Percentiles rank a stretch among this genome's conserved stretches.
Evolutionary conservation across 2,329 filamentous ascomycete species (phyloP).

Genomic region (Neospermospora avenae): DNA sequence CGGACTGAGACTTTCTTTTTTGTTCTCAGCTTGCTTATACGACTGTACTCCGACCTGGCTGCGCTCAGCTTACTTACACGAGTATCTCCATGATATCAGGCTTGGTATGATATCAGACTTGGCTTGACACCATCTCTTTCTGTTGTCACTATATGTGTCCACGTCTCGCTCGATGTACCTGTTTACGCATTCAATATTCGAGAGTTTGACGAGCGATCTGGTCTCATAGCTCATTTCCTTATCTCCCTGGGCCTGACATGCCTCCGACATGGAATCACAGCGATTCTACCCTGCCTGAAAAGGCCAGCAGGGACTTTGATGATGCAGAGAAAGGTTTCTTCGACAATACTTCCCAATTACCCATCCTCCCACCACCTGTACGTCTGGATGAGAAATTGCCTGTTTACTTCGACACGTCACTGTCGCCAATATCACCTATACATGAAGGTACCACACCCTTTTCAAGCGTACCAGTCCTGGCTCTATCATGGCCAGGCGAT

Average conservation of each 20-base stretch:
- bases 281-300: conserved; percentile 10
- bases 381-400: conserved; percentile 24
- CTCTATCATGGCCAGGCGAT: conserved; percentile 27
- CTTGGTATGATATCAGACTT: conserved; percentile 7
- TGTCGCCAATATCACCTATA: conserved; percentile 33
- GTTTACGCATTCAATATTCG: conserved; percentile 1
- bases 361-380: conserved; percentile 26
- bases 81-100: too few species aligned
- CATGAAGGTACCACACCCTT: conserved; percentile 36
- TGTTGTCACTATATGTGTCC: conserved; percentile 8
- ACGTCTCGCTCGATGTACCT: conserved; percentile 2
- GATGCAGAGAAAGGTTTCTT: conserved; percentile 39
- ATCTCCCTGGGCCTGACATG: conserved; percentile 18
- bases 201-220: background rate
- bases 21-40: conserved; percentile 22
- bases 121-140: conserved; percentile 6
- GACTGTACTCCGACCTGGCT: background rate
- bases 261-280: conserved; percentile 24
- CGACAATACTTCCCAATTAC: conserved; percentile 29
- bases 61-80: too few species aligned
- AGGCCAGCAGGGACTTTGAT: conserved; percentile 22
- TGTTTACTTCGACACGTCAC: conserved; percentile 23
- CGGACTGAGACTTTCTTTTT: conserved; percentile 7
- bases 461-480: conserved; percentile 30
- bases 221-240: conserved; percentile 3